Percentiles rank a stretch among this genome's conserved stretches.
Conservation (phyloP, 148 eudicot genomes). For the Amaranthus cruentus region DNA sequence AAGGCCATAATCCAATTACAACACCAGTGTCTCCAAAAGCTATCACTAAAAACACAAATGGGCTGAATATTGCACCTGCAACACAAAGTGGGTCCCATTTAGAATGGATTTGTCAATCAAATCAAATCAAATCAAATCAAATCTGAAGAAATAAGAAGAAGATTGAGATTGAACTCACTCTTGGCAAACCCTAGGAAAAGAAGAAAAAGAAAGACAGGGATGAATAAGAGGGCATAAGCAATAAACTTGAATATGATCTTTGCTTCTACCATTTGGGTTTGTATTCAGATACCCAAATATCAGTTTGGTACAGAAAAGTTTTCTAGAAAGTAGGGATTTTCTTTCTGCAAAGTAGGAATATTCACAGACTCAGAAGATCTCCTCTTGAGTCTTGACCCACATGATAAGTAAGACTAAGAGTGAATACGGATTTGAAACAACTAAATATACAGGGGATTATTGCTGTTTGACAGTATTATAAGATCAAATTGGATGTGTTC, state of each 20-base stretch:
- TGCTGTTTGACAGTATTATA: background rate
- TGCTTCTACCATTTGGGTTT: constrained; percentile 23
- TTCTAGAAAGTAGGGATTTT: too few relatives aligned
- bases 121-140: background rate
- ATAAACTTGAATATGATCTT: constrained; percentile 20
- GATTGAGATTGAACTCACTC: too few relatives aligned
- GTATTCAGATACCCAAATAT: background rate
- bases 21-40: constrained; percentile 33
- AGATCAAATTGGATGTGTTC: background rate
- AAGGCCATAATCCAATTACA: constrained; percentile 32
- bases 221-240: constrained; percentile 27
- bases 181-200: constrained; percentile 15
- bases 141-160: background rate
- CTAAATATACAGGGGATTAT: background rate
- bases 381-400: background rate
- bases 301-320: constrained; percentile 4
- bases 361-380: too few relatives aligned
- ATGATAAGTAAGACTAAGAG: background rate
- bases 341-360: background rate
- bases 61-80: constrained; percentile 33
- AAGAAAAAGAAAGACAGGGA: constrained; percentile 25
- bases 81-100: background rate
- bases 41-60: constrained; percentile 27
- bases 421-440: background rate
- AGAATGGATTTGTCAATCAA: background rate